Percentiles rank a stretch among this genome's conserved stretches.
Evolutionary conservation across 305 asterid genomes (phyloP).

Genomic region (Coffea humblotiana): DNA sequence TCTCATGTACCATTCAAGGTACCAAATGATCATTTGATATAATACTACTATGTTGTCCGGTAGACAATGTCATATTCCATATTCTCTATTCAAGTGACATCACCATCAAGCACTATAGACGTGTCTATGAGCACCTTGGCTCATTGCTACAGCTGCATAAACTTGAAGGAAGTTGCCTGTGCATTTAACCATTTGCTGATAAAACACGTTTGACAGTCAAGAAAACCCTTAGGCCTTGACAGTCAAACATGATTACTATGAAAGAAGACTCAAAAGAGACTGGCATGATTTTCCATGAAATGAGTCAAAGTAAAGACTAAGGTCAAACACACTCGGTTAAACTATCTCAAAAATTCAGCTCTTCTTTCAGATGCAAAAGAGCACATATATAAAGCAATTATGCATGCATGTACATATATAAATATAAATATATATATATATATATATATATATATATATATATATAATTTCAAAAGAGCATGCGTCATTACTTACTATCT

Average conservation of each 20-base stretch:
- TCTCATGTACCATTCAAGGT: background rate
- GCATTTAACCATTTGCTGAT: background rate
- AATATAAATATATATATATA: too few species aligned
- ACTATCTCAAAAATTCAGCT: background rate
- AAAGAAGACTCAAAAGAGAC: background rate
- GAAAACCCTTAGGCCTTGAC: background rate
- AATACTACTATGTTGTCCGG: background rate
- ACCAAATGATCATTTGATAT: background rate
- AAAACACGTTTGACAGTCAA: background rate
- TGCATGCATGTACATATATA: too few species aligned
- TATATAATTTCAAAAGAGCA: background rate
- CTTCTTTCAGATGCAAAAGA: background rate
- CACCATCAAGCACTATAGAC: background rate
- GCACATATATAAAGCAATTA: too few species aligned
- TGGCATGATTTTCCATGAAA: background rate
- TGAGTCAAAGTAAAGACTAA: background rate
- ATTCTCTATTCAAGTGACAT: background rate
- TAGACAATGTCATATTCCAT: background rate
- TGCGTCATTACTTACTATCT: conserved; percentile 42
- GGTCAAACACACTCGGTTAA: background rate
- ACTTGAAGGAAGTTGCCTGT: background rate
- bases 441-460: too few species aligned
- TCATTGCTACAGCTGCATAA: background rate
- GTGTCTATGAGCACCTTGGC: background rate
- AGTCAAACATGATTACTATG: background rate